Conservation (phyloP, 257 asterid genomes). For the Solanum boliviense region DNA sequence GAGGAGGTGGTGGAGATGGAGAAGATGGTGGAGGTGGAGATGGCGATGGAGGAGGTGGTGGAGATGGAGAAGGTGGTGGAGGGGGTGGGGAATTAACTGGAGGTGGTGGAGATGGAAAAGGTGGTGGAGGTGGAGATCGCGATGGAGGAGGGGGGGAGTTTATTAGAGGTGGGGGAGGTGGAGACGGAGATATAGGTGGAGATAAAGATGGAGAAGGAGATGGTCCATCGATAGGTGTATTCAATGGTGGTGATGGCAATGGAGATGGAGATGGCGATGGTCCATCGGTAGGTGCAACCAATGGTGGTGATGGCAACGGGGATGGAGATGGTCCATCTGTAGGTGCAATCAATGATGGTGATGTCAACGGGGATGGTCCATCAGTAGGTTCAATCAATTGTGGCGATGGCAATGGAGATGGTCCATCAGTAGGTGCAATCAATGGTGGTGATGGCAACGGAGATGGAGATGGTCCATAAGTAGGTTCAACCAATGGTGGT, state of each 20-base stretch:
- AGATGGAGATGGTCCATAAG: neutral
- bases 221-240: neutral
- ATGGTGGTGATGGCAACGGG: neutral
- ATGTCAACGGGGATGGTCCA: no score
- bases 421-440: neutral
- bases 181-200: neutral
- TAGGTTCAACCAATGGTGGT: neutral
- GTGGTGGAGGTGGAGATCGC: neutral
- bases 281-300: neutral
- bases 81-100: neutral
- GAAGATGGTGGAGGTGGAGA: neutral
- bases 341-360: neutral
- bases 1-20: no score
- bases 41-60: no score
- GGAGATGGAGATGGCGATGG: neutral
- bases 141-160: neutral
- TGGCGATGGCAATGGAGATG: neutral
- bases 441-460: neutral
- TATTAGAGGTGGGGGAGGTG: neutral
- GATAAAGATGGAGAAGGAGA: neutral
- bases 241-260: no score
- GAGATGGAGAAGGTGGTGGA: neutral
- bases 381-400: neutral
- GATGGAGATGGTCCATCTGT: neutral
- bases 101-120: neutral